Evolutionary conservation across 225 moss, liverwort and hornwort species (phyloP), one percentile per base, ranked within the genome.

Genomic region (Sphagnum tenellum): DNA sequence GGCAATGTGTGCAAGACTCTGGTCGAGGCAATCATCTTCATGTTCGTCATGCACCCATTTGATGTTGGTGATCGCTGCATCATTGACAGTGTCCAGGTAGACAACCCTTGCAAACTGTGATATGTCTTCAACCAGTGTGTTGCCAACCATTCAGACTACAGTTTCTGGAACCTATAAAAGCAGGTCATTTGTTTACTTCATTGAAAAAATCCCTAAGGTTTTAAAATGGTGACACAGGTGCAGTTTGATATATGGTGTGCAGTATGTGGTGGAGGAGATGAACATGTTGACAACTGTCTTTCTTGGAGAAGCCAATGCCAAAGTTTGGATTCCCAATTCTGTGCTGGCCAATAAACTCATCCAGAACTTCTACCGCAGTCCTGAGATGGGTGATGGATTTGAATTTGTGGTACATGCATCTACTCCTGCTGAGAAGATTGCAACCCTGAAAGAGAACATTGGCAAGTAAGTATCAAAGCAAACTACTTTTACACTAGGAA

Each of bases 61-160:
- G 96, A 96, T 65, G 90, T 92, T 8, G 96, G 96, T 44, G 96
- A 96, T 74, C 90, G 96, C 44, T 96, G 92, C 70, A 56, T 92
- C 12, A 67, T 96, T 44, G 96, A 96, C 63, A 90, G 90, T 78
- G 62, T 55, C 50, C 83, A 76, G 87, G 96, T 96, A 88, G 1
- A 29, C 29, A 29, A 29, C 29, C 29, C 29, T 29, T 29, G 29
- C 29, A 29, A 29, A 29, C 29, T 29, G 29, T 29, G 29, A 29
- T 29, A 29, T 29, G 29, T 29, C 29, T 29, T 29, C 29, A 29
- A 29, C 29, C 29, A 29, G 29, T 29, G 29, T 29, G 29, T 29
- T 29, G 29, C 1, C 29, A 29, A 29, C 29, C 29, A 29, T 29
- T 29, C 29, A 29, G 29, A 53, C 53, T 53, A 2, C 2, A 56